Conservation (phyloP, 2,329 filamentous ascomycete species). For the Chaetomium olivaceum region DNA sequence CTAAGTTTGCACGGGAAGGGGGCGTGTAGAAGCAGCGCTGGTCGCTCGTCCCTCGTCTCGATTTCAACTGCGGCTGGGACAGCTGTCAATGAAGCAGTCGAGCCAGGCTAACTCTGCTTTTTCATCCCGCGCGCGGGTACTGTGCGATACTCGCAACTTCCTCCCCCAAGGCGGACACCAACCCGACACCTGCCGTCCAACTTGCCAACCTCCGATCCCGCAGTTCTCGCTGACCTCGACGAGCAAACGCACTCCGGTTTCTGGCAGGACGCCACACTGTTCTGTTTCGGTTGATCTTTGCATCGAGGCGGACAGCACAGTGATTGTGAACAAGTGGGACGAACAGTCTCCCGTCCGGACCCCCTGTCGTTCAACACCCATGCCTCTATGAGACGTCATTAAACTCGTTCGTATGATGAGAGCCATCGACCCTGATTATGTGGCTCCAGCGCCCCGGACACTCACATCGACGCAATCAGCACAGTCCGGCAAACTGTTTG, state of each 20-base stretch:
- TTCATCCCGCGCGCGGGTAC: not conserved
- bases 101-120: not conserved
- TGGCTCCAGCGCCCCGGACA: not conserved
- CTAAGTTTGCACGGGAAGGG: not conserved
- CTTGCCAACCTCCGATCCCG: not conserved
- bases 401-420: not conserved
- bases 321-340: not conserved
- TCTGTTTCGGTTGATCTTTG: not conserved
- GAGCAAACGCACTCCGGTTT: not conserved
- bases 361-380: slow-evolving; percentile 5
- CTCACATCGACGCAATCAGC: not conserved
- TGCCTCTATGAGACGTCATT: slow-evolving; percentile 3
- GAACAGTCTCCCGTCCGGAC: not conserved
- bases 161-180: not conserved
- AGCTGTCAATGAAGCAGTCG: slow-evolving; percentile 11
- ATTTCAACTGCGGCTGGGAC: not conserved
- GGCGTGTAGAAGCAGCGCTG: not conserved
- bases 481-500: not conserved
- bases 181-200: not conserved
- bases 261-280: not conserved
- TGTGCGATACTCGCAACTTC: not conserved
- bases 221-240: not conserved
- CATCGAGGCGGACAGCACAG: not conserved
- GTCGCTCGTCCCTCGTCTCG: not conserved
- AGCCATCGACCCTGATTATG: not conserved